Conservation (phyloP, 352 stramenopile species). For the Pilasporangium apinafurcum region DNA sequence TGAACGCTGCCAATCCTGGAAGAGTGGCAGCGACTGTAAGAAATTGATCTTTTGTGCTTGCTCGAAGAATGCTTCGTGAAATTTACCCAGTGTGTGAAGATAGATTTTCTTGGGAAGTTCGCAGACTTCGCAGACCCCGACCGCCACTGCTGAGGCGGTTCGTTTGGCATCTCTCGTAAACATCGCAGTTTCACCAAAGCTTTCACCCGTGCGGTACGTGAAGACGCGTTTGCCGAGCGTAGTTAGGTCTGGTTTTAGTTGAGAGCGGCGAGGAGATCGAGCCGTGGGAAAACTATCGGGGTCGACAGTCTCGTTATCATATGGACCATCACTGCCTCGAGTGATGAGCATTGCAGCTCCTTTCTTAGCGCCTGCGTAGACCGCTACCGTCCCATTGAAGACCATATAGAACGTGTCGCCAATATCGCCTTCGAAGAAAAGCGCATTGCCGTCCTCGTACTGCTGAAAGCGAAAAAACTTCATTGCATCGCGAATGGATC, state of each 20-base stretch:
- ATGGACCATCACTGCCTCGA: slow-evolving; percentile 1
- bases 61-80: slow-evolving; percentile 41
- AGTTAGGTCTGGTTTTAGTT: slow-evolving; percentile 9
- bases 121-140: slow-evolving; percentile 31
- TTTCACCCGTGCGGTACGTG: slow-evolving; percentile 37
- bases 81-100: slow-evolving; percentile 31
- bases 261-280: not conserved
- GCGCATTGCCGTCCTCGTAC: slow-evolving; percentile 33
- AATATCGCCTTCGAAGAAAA: slow-evolving; percentile 54
- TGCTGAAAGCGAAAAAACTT: slow-evolving; percentile 29
- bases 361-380: slow-evolving; percentile 34
- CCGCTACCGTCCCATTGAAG: slow-evolving; percentile 39
- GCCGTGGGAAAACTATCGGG: not conserved
- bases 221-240: slow-evolving; percentile 35
- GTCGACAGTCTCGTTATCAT: not conserved
- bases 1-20: slow-evolving; percentile 30
- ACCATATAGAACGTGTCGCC: slow-evolving; percentile 50
- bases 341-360: slow-evolving; percentile 3
- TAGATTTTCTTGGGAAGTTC: slow-evolving; percentile 47
- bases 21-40: slow-evolving; percentile 37
- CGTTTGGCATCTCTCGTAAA: slow-evolving; percentile 40
- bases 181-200: slow-evolving; percentile 49
- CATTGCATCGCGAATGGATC: slow-evolving; percentile 29
- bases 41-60: slow-evolving; percentile 47
- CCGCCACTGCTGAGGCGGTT: slow-evolving; percentile 45